Conservation (phyloP, 495 filamentous ascomycete species). For the Cudoniella acicularis region DNA sequence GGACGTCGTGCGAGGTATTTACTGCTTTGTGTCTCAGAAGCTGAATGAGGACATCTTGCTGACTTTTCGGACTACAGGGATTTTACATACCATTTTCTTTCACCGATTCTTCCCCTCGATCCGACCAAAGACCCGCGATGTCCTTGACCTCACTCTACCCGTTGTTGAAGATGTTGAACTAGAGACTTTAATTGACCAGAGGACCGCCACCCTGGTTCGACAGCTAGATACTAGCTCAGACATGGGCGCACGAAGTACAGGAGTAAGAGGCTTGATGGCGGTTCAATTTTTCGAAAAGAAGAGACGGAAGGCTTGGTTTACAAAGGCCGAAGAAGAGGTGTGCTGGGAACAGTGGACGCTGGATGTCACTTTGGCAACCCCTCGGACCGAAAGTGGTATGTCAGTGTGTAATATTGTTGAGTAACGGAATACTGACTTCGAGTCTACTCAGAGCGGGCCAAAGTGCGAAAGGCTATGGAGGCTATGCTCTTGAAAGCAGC, state of each 20-base stretch:
- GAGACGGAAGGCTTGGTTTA: conserved; percentile 78
- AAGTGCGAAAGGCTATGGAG: conserved; percentile 84
- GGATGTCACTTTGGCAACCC: conserved; percentile 85
- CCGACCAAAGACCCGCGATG: conserved; percentile 78
- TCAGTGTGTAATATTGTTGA: conserved; percentile 8
- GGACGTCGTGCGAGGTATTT: conserved; percentile 85
- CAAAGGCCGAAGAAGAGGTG: conserved; percentile 76
- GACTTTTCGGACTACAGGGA: conserved; percentile 50
- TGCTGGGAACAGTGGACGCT: conserved; percentile 96
- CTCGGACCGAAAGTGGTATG: conserved; percentile 82
- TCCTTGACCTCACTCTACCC: conserved; percentile 88
- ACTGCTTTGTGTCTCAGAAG: not conserved
- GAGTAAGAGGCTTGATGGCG: conserved; percentile 72
- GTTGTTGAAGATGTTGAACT: conserved; percentile 86
- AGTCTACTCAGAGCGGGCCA: conserved; percentile 65
- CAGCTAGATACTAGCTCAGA: conserved; percentile 50
- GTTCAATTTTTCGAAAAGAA: conserved; percentile 96
- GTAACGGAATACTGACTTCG: not conserved
- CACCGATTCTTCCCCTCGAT: conserved; percentile 92
- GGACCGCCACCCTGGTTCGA: conserved; percentile 70
- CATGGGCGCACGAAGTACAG: conserved; percentile 39
- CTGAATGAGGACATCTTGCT: conserved; percentile 7
- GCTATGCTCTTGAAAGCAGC: conserved; percentile 79
- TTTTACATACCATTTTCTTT: conserved; percentile 98
- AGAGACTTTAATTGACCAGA: conserved; percentile 87